A percentile compares a stretch with the other conserved stretches of the same genome.
Conservation (phyloP, 352 stramenopile species). For the Thalassiosira hispida region DNA sequence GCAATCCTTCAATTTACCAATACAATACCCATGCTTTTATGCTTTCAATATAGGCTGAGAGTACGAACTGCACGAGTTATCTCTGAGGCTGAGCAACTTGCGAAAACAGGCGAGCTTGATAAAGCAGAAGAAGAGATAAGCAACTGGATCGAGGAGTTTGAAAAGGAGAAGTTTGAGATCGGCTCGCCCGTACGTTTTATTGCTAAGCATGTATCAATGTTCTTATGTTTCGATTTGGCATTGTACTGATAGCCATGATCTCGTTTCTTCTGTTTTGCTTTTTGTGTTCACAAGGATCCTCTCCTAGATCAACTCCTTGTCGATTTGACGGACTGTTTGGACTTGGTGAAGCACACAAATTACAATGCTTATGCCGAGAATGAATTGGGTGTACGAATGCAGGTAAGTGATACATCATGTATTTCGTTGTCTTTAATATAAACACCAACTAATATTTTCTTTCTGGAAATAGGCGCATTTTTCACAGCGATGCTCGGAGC, state of each 20-base stretch:
- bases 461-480: slow-evolving; percentile 21
- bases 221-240: not conserved
- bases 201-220: not conserved
- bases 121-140: slow-evolving; percentile 33
- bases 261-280: too few species aligned
- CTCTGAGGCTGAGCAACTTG: slow-evolving; percentile 30
- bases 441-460: not conserved
- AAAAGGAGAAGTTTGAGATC: slow-evolving; percentile 52
- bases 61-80: slow-evolving; percentile 50
- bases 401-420: slow-evolving; percentile 10
- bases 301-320: slow-evolving; percentile 33
- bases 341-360: slow-evolving; percentile 31
- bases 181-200: slow-evolving; percentile 13
- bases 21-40: too few species aligned
- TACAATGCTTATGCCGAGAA: slow-evolving; percentile 57
- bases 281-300: too few species aligned
- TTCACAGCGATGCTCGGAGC: slow-evolving; percentile 46
- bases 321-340: slow-evolving; percentile 45
- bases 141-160: slow-evolving; percentile 45
- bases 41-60: slow-evolving; percentile 25
- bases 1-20: too few species aligned
- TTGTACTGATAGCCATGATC: too few species aligned
- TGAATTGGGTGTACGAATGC: slow-evolving; percentile 50
- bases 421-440: not conserved
- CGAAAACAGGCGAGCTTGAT: slow-evolving; percentile 49